phyloP scores from a whole-genome alignment of 2,329 filamentous ascomycete genomes.

The Neurospora crassa region DNA sequence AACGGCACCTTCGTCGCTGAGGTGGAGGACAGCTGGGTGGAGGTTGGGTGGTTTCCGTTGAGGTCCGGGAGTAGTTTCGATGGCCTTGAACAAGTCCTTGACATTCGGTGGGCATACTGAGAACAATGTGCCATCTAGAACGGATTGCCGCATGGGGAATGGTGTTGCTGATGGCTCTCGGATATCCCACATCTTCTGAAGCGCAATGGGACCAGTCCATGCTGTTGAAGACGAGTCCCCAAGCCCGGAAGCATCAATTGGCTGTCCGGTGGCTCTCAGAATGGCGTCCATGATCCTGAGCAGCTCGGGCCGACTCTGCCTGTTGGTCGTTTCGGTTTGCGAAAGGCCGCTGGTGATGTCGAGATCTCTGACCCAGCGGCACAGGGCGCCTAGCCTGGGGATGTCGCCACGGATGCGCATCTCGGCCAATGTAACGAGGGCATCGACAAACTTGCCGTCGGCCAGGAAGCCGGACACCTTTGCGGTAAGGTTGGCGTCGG shows the following conservation, averaged over 20 bases:
- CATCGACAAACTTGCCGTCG: conserved; percentile 57
- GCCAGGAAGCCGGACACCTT: conserved; percentile 56
- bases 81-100: conserved; percentile 16
- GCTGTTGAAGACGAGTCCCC: conserved; percentile 22
- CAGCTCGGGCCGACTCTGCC: conserved; percentile 33
- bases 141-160: conserved; percentile 40
- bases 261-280: conserved; percentile 48
- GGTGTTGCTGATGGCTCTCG: conserved; percentile 19
- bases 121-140: conserved; percentile 48
- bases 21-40: conserved; percentile 56
- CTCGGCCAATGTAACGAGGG: conserved; percentile 55
- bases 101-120: neutral
- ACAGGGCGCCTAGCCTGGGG: conserved; percentile 59
- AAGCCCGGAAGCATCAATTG: conserved; percentile 40
- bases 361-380: conserved; percentile 62
- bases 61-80: conserved; percentile 51
- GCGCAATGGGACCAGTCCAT: conserved; percentile 36
- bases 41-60: conserved; percentile 59
- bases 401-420: conserved; percentile 58
- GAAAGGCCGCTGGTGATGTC: conserved; percentile 59
- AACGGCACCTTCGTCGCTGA: conserved; percentile 48
- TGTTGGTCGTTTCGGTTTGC: conserved; percentile 27
- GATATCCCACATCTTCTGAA: conserved; percentile 54
- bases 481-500: conserved; percentile 53
- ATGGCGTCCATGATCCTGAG: conserved; percentile 55